Conservation (phyloP, 768 basidiomycete species). For the Auricularia cornea region DNA sequence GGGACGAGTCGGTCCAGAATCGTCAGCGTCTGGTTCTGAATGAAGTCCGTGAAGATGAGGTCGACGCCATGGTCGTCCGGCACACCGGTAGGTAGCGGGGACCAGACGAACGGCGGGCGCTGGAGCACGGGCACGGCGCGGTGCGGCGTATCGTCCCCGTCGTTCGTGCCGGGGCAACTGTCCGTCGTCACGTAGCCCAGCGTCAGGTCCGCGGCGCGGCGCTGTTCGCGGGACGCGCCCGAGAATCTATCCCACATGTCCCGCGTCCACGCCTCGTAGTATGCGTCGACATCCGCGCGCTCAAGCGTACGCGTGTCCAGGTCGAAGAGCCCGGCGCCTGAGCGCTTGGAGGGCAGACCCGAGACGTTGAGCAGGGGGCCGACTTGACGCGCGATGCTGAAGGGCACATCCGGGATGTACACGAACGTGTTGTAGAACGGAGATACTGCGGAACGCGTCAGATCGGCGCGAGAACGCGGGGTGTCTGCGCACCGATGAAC, state of each 20-base stretch:
- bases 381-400: constrained; percentile 43
- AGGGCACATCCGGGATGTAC: constrained; percentile 50
- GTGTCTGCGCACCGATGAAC: constrained; percentile 33
- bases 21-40: constrained; percentile 32
- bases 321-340: background rate
- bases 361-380: constrained; percentile 22
- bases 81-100: constrained; percentile 39
- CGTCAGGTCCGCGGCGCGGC: constrained; percentile 22
- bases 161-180: constrained; percentile 48
- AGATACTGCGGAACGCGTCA: constrained; percentile 26
- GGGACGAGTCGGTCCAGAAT: background rate
- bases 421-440: constrained; percentile 61
- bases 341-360: background rate
- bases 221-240: background rate
- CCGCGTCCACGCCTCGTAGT: background rate
- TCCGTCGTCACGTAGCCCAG: constrained; percentile 59
- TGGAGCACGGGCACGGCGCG: constrained; percentile 47
- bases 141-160: constrained; percentile 66
- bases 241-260: background rate
- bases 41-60: constrained; percentile 69
- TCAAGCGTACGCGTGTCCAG: background rate
- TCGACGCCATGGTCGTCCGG: constrained; percentile 48
- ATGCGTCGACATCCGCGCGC: background rate
- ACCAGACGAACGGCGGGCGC: constrained; percentile 51
- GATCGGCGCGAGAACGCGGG: background rate